A percentile compares a stretch with the other conserved stretches of the same genome.
These are phyloP conservation scores for Termitomyces sp. DNA, from an alignment of 768 basidiomycete genomes.

Conservation along the genomic window DNA sequence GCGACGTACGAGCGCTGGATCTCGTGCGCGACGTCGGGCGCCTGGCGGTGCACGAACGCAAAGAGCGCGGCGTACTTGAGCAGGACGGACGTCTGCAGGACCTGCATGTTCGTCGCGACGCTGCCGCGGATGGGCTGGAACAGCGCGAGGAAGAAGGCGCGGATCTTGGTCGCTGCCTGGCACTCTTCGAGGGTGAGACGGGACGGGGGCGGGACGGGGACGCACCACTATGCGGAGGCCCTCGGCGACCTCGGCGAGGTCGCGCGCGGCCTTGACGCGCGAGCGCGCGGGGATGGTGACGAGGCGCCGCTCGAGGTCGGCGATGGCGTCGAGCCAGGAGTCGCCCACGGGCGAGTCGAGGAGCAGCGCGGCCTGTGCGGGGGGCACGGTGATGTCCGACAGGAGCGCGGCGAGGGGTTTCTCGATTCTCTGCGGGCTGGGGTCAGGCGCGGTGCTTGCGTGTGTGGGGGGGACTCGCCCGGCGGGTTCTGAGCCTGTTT, in stretches of 20 bases:
- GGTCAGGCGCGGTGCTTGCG: too few species aligned
- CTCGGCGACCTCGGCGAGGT: conserved; percentile 78
- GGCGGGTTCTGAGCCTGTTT: conserved; percentile 73
- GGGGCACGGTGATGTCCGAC: conserved; percentile 77
- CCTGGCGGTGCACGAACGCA: conserved; percentile 80
- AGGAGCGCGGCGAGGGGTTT: conserved; percentile 80
- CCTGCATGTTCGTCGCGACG: conserved; percentile 89
- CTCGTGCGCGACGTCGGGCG: conserved; percentile 76
- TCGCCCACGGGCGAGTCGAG: conserved; percentile 85
- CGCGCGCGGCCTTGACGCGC: conserved; percentile 82
- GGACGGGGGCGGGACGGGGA: not conserved
- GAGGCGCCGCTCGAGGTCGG: conserved; percentile 76
- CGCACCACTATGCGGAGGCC: conserved; percentile 82
- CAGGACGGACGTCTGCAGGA: conserved; percentile 83
- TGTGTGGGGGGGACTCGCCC: conserved; percentile 45
- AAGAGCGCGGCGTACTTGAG: conserved; percentile 81
- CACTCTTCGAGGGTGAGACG: not conserved
- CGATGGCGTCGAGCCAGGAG: conserved; percentile 79
- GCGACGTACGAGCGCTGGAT: conserved; percentile 83
- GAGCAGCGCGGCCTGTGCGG: conserved; percentile 66
- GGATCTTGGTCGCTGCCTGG: conserved; percentile 86
- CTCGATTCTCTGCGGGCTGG: conserved; percentile 78
- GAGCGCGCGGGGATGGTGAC: conserved; percentile 64
- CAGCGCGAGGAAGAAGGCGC: conserved; percentile 77
- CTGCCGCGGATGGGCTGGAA: conserved; percentile 78